A percentile compares a stretch with the other conserved stretches of the same genome.
Conservation (phyloP, 2,329 filamentous ascomycete genomes). For the Botrytis pseudocinerea region DNA sequence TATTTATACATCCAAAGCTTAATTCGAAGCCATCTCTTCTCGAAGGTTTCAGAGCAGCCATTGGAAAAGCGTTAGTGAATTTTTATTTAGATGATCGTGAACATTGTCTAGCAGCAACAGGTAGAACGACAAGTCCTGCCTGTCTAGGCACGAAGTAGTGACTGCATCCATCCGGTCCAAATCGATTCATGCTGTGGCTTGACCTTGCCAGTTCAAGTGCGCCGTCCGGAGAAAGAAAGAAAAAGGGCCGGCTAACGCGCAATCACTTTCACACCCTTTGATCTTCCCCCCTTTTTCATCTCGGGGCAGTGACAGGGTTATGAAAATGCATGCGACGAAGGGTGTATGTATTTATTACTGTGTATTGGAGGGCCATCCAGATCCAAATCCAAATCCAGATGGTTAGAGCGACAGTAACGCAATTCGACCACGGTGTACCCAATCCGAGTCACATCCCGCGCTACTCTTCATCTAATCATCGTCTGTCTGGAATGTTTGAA, state of each 20-base stretch:
- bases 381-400: background rate
- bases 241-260: constrained; percentile 17
- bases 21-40: background rate
- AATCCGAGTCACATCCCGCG: background rate
- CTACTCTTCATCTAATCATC: background rate
- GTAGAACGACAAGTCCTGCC: background rate
- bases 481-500: background rate
- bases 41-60: background rate
- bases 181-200: background rate
- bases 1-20: background rate
- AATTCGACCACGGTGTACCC: background rate
- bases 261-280: background rate
- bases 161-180: too few relatives aligned
- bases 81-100: background rate
- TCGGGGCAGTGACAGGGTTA: background rate
- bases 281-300: background rate
- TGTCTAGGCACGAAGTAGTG: background rate
- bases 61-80: background rate
- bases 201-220: background rate
- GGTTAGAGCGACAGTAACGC: background rate
- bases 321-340: background rate
- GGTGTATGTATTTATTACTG: background rate
- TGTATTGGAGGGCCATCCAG: background rate
- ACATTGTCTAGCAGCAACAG: background rate
- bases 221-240: background rate